Evolutionary conservation across 352 stramenopile species (phyloP), one percentile per base, ranked within the genome.

Genomic region (Pythium diclinum): DNA sequence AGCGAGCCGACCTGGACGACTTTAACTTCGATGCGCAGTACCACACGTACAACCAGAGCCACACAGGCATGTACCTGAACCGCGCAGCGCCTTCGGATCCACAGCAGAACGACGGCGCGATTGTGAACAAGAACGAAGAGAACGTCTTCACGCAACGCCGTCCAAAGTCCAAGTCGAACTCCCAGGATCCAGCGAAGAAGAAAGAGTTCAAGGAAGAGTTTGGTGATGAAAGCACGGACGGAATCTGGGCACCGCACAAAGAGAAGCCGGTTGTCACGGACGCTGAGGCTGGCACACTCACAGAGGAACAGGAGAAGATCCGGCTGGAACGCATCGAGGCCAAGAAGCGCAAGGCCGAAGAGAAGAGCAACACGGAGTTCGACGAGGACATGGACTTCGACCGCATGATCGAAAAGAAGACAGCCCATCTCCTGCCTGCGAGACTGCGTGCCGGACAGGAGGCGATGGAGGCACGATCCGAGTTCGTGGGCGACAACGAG

Each of bases 401-500:
- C 68, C 73, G 86, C 48, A 91, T 92, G 80, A 78, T 95, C n/a
- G 85, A 95, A 68, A 91, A 89, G 64, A 96, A 96, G 74, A 88
- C 67, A 4, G 71, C 62, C 10, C 85, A 94, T 61, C 76, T 95
- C 65, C 62, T 94, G 16, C 86, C 86, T 0, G 78, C 83, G 36
- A 72, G 85, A 36, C 65, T 95, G 36, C 83, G 83, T 42, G 74
- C 84, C 0, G 86, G 86, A 1, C 79, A 91, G 51, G 79, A 71
- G 34, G 85, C 85, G 0, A 68, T 91, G 67, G 74, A 87, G 48
- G 80, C 75, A 19, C 79, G 77, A 36, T 88, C 77, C 19, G 78
- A 76, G 52, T 99, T 99, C 79, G 77, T 98, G 72, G 93, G 83
- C 38, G 71, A 79, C 17, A 79, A 97, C 51, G 87, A 98, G 75